phyloP scores from a whole-genome alignment of 2,329 filamentous ascomycete genomes.

The Bipolaris cookei region DNA sequence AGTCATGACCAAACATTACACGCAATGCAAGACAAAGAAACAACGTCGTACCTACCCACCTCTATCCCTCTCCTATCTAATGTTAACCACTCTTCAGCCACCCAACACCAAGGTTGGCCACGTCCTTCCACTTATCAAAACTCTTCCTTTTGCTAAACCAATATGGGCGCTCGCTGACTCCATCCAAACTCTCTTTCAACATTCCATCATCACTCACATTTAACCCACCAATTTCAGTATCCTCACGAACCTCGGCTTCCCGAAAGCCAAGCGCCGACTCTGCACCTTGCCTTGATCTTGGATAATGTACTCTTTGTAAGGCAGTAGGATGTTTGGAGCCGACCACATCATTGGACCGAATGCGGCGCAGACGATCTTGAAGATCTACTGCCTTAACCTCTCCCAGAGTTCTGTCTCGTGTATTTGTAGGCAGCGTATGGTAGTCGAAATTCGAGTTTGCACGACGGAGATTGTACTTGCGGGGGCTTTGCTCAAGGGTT shows the following conservation, averaged over 20 bases:
- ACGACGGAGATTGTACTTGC: slow-evolving; percentile 47
- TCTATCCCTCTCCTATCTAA: slow-evolving; percentile 37
- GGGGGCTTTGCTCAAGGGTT: slow-evolving; percentile 53
- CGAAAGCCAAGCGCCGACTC: slow-evolving; percentile 44
- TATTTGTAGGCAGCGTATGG: slow-evolving; percentile 44
- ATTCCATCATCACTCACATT: slow-evolving; percentile 31
- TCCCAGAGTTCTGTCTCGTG: slow-evolving; percentile 41
- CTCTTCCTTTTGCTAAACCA: slow-evolving; percentile 44
- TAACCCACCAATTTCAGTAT: slow-evolving; percentile 42
- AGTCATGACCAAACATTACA: background rate
- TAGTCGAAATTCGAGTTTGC: slow-evolving; percentile 41
- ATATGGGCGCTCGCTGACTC: slow-evolving; percentile 41
- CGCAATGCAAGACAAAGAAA: background rate
- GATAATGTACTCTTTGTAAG: slow-evolving; percentile 30
- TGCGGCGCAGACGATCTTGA: slow-evolving; percentile 36
- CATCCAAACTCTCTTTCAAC: slow-evolving; percentile 43
- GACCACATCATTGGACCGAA: slow-evolving; percentile 43
- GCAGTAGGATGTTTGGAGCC: slow-evolving; percentile 24
- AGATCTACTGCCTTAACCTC: slow-evolving; percentile 41
- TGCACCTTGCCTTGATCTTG: slow-evolving; percentile 29
- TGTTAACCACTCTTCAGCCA: slow-evolving; percentile 43
- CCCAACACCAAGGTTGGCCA: slow-evolving; percentile 43
- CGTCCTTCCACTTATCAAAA: slow-evolving; percentile 44
- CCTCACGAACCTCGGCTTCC: slow-evolving; percentile 47
- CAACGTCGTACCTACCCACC: slow-evolving; percentile 36